These are phyloP conservation scores for Chenopodium album DNA, from an alignment of 148 eudicot genomes.

Conservation along the genomic window DNA sequence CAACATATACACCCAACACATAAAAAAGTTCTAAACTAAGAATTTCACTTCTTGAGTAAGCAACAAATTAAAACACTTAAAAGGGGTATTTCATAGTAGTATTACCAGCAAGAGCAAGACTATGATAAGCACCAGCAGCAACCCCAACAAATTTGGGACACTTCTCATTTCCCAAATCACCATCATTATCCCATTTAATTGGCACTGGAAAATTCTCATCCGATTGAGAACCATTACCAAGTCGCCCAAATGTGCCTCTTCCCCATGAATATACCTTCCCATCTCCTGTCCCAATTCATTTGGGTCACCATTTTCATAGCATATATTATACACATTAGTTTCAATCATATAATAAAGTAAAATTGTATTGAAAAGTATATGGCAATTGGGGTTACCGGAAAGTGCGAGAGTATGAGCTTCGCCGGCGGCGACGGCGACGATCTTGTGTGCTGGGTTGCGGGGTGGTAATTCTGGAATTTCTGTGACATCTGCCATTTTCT, in stretches of 20 bases:
- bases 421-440: conserved; percentile 60
- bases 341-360: not conserved
- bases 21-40: too few species aligned
- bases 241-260: conserved; percentile 76
- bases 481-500: not conserved
- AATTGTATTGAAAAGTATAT: not conserved
- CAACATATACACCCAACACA: not conserved
- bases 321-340: not conserved
- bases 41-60: not conserved
- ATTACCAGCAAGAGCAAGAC: conserved; percentile 81
- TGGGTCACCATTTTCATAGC: not conserved
- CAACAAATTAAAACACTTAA: not conserved
- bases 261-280: conserved; percentile 88
- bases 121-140: conserved; percentile 86
- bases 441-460: conserved; percentile 34
- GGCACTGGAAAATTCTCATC: conserved; percentile 50
- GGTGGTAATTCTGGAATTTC: not conserved
- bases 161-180: conserved; percentile 2
- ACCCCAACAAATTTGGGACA: conserved; percentile 44
- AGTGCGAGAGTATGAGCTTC: conserved; percentile 89
- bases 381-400: conserved; percentile 32
- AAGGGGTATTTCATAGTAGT: not conserved
- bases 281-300: conserved; percentile 28
- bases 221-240: conserved; percentile 64
- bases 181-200: conserved; percentile 29